Evolutionary conservation across 179 eudicot genomes (phyloP), one percentile per base, ranked within the genome.

Genomic region (Camellia oleifera): DNA sequence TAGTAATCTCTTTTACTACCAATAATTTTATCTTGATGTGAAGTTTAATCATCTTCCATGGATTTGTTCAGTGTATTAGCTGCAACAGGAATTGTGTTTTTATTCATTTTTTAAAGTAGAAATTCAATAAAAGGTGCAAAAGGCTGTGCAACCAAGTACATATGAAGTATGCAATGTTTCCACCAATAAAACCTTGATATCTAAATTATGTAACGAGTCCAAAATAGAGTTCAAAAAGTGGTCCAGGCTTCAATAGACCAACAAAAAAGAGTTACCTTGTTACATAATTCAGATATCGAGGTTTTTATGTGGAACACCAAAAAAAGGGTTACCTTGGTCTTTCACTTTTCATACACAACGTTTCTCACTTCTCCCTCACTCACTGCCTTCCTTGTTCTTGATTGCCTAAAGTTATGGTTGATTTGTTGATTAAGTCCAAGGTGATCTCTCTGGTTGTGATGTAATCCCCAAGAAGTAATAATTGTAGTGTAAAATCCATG

Each of bases 1-100:
- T 97, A 83, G 74, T 64, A 69, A 72, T 87, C 71, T 76, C 57
- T 5, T 48, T 75, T 42, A 20, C 67, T 52, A 77, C 69, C 64
- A 9, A 65, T 48, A 58, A 14, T 65, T 42, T 13, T 54, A 10
- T 69, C 20, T 45, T 60, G 50, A 18, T 54, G 48, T 44, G 32
- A 53, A 67, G 73, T 18, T 32, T 15, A 18, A 17, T 56, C 53
- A 14, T 69, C 65, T 69, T 67, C 70, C 26, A 14, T 56, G 65
- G 26, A 56, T 54, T 32, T 40, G 48, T 74, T 40, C 26, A 56
- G 52, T 32, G n/a, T 54, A 56, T 74, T n/a, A 42, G 66, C 66
- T 40, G 56, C 44, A 40, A 32, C 23, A 68, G 18, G 65, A 53
- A 69, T 12, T 7, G 72, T 15, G 15, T 74, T 53, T 8, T 60